phyloP scores from a whole-genome alignment of 352 stramenopile species.

The Globisporangium nodosum region DNA sequence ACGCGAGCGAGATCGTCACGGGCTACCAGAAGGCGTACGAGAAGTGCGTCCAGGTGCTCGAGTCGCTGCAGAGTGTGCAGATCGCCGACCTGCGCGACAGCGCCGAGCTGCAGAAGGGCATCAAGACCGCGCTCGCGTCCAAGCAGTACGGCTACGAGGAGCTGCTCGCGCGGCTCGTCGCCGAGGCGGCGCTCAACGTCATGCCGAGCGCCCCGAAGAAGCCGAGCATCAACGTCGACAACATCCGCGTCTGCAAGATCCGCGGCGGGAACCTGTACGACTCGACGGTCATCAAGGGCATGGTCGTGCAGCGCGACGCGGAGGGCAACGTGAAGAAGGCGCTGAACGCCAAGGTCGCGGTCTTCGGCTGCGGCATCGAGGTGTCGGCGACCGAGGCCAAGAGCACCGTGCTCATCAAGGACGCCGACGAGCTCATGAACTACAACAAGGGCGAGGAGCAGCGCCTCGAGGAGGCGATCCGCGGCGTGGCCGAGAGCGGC shows the following conservation, averaged over 20 bases:
- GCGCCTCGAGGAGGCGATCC: constrained; percentile 97
- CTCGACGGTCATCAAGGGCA: constrained; percentile 96
- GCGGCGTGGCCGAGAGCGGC: constrained; percentile 94
- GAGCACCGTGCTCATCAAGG: constrained; percentile 99
- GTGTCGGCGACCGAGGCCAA: constrained; percentile 96
- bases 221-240: constrained; percentile 94
- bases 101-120: constrained; percentile 82
- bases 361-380: constrained; percentile 98
- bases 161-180: constrained; percentile 92
- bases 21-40: constrained; percentile 96
- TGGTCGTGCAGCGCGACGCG: constrained; percentile 93
- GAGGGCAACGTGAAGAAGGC: constrained; percentile 92
- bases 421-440: constrained; percentile 98
- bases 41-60: constrained; percentile 91
- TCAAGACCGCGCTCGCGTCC: constrained; percentile 93
- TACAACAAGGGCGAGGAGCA: constrained; percentile 99
- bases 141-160: constrained; percentile 98
- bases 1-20: constrained; percentile 96
- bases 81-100: constrained; percentile 82
- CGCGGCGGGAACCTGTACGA: constrained; percentile 94
- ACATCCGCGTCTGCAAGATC: constrained; percentile 98
- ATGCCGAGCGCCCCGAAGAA: constrained; percentile 86
- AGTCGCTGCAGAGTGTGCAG: constrained; percentile 75
- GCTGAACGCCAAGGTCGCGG: constrained; percentile 92
- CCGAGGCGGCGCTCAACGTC: constrained; percentile 93